Evolutionary conservation across 257 asterid genomes (phyloP).

Genomic region (Cinchona pubescens): DNA sequence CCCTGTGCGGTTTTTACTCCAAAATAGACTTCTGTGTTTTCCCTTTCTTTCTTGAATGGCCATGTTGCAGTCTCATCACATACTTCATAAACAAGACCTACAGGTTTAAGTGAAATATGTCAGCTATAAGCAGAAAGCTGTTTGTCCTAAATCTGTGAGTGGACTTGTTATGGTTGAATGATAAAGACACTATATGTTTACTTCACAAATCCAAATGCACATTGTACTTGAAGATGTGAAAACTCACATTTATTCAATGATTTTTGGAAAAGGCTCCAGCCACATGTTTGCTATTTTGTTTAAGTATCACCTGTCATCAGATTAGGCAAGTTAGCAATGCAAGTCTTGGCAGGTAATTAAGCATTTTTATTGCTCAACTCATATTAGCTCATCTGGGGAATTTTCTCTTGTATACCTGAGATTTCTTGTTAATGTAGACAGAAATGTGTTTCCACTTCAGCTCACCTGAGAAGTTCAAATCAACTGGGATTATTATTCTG

Average conservation of each 20-base stretch:
- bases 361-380: not conserved
- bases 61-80: slow-evolving; percentile 51
- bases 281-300: slow-evolving; percentile 66
- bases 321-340: slow-evolving; percentile 15
- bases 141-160: not conserved
- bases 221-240: not conserved
- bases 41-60: slow-evolving; percentile 67
- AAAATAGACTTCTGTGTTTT: slow-evolving; percentile 55
- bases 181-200: not conserved
- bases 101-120: slow-evolving; percentile 3
- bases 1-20: slow-evolving; percentile 75
- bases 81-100: slow-evolving; percentile 73
- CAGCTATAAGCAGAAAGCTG: not conserved
- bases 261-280: slow-evolving; percentile 83
- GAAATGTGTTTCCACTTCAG: slow-evolving; percentile 65
- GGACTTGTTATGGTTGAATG: not conserved
- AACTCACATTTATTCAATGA: slow-evolving; percentile 70
- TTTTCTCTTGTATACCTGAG: slow-evolving; percentile 41
- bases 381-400: not conserved
- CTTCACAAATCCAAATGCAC: not conserved
- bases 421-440: slow-evolving; percentile 60
- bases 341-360: slow-evolving; percentile 1
- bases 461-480: slow-evolving; percentile 41
- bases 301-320: slow-evolving; percentile 57
- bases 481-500: not conserved